Base-by-base conservation (phyloP, 345 rosid genomes). In the Clarkia xantiana region DNA sequence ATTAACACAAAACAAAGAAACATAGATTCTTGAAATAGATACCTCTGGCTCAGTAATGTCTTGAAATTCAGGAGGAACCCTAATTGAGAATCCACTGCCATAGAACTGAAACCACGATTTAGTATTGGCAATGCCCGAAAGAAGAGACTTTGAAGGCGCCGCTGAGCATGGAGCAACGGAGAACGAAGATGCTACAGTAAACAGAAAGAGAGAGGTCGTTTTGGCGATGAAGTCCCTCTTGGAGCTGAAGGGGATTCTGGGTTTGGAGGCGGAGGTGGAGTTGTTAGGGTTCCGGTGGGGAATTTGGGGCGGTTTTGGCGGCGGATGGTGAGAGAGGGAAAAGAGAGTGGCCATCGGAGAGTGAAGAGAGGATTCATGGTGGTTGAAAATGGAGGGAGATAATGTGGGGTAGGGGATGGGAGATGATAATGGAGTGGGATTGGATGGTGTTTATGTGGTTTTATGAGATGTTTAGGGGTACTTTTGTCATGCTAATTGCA, bases 41-140 rank as follows among this genome's bases (percentile, higher is more conserved):
- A 74, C 95, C 88, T 90, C 96, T 41, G 96, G 98, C 64, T 91
- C 94, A 58, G 45, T 76, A 66, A 91, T 42, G 74, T 91, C 98
- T 67, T 71, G 66, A 57, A 86, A 86, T 42, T 78, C 67, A 59
- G 94, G 98, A 65, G 98, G 98, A 52, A 91, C 83, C 53, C 93
- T 60, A 52, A 86, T 76, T 52, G 94, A 36, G 62, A 91, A 90
- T 19, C 94, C 96, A 67, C 66, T 78, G 17, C 94, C 98, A 66
- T 62, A 91, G 58, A 71, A 83, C 69, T 79, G 94, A 62, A 81
- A 79, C 94, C 95, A 90, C 53, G 91, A 76, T 59, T 68, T 86
- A 34, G 94, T 86, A 56, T 67, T 86, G 25, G 72, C 77, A 67
- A 86, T 76, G 65, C 69, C 73, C 36, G 70, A 69, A 67, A 71